A percentile compares a stretch with the other conserved stretches of the same genome.
Conservation (phyloP, 495 filamentous ascomycete genomes). For the Neurospora discreta region DNA sequence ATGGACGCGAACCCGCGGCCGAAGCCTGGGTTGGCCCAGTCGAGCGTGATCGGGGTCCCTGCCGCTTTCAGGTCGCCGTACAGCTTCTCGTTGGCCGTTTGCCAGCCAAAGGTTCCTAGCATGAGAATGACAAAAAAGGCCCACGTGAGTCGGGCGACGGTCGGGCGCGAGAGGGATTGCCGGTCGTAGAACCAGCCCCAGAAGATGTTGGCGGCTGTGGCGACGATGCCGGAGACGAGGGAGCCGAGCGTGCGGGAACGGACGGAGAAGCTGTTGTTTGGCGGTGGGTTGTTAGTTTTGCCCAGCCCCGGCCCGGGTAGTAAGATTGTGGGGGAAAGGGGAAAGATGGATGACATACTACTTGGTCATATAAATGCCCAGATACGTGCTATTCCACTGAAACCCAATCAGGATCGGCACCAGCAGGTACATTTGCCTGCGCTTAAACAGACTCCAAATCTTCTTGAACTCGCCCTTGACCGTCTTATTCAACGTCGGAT, state of each 20-base stretch:
- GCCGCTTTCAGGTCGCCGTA: constrained; percentile 12
- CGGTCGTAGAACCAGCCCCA: constrained; percentile 39
- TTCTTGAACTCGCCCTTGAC: constrained; percentile 34
- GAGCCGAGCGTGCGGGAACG: constrained; percentile 40
- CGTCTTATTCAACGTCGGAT: constrained; percentile 31
- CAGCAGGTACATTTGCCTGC: constrained; percentile 40
- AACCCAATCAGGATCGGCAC: constrained; percentile 44
- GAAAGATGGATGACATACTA: constrained; percentile 17
- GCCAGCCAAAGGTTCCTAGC: constrained; percentile 27
- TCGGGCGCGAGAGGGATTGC: constrained; percentile 22
- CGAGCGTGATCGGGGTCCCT: constrained; percentile 19
- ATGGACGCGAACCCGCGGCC: constrained; percentile 30
- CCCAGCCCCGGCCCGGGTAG: too few species aligned
- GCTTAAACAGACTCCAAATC: constrained; percentile 33
- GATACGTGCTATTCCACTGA: constrained; percentile 44
- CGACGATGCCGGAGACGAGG: constrained; percentile 36
- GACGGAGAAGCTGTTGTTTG: constrained; percentile 40
- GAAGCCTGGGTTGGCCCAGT: constrained; percentile 30
- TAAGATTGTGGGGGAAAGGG: not conserved
- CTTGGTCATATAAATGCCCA: constrained; percentile 47
- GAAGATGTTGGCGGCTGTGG: constrained; percentile 35
- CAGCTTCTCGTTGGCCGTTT: constrained; percentile 28
- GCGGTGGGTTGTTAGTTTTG: not conserved
- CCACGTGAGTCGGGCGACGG: constrained; percentile 26
- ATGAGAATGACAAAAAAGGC: constrained; percentile 21